phyloP scores from a whole-genome alignment of 2,329 filamentous ascomycete species.

The Mollisia scopiformis region DNA sequence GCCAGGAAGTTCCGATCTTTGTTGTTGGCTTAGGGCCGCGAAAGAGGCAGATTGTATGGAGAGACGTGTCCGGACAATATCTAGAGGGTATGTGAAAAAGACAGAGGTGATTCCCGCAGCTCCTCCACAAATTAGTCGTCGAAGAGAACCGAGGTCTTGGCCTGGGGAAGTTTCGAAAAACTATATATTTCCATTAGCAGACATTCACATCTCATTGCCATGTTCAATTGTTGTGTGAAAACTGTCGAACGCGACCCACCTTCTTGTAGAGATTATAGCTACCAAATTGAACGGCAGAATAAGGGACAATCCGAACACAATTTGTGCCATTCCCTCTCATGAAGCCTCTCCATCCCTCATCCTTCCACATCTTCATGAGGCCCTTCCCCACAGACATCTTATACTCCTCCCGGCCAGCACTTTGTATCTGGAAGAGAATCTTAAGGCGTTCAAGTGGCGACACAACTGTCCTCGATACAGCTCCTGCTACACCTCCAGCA shows the following conservation, averaged over 20 bases:
- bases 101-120: constrained; percentile 95
- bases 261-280: constrained; percentile 97
- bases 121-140: constrained; percentile 86
- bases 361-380: constrained; percentile 91
- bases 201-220: neutral
- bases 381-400: constrained; percentile 89
- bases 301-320: constrained; percentile 96
- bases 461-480: constrained; percentile 96
- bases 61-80: constrained; percentile 93
- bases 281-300: constrained; percentile 97
- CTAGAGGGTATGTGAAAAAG: constrained; percentile 91
- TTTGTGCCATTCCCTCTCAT: constrained; percentile 99
- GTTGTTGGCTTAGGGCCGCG: constrained; percentile 67
- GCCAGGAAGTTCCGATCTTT: constrained; percentile 72
- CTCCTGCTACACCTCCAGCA: constrained; percentile 90
- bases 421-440: constrained; percentile 97
- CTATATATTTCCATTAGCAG: constrained; percentile 38
- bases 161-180: constrained; percentile 79
- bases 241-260: too few relatives aligned
- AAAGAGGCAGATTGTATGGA: constrained; percentile 99
- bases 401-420: constrained; percentile 87
- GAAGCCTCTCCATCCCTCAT: constrained; percentile 96
- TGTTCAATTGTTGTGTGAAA: too few relatives aligned
- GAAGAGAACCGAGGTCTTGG: constrained; percentile 71
- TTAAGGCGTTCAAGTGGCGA: constrained; percentile 95